Evolutionary conservation across 1,284 basidiomycete genomes (phyloP).

Genomic region (Tilletiopsis washingtonensis): DNA sequence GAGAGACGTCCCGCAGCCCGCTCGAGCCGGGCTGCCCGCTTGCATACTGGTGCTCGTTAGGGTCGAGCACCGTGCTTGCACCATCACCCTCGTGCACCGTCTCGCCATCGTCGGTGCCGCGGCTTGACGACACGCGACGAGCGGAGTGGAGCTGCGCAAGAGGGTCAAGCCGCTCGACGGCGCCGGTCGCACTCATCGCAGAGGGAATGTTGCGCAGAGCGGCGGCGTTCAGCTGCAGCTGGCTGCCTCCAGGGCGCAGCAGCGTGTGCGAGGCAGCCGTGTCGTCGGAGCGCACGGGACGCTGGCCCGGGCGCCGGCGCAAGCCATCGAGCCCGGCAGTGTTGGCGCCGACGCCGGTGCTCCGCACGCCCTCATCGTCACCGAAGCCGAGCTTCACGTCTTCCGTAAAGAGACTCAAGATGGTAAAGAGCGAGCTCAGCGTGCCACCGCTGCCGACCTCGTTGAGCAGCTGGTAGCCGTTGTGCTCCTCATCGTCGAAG

Average conservation of each 20-base stretch:
- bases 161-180: slow-evolving; percentile 18
- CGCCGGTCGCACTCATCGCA: slow-evolving; percentile 20
- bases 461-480: slow-evolving; percentile 43
- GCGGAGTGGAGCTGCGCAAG: background rate
- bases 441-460: slow-evolving; percentile 56
- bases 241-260: slow-evolving; percentile 5
- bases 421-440: slow-evolving; percentile 89
- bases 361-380: slow-evolving; percentile 10
- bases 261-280: background rate
- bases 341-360: background rate
- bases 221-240: slow-evolving; percentile 32
- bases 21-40: too few relatives aligned
- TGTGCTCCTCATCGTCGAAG: slow-evolving; percentile 30
- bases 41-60: too few relatives aligned
- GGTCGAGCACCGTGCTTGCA: background rate
- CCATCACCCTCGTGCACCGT: background rate
- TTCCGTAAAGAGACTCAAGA: slow-evolving; percentile 90
- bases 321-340: too few relatives aligned
- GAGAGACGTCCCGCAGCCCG: background rate
- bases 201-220: slow-evolving; percentile 28
- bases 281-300: background rate
- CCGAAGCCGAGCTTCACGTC: slow-evolving; percentile 73
- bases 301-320: background rate
- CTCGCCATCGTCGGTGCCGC: slow-evolving; percentile 2
- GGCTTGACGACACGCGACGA: background rate